phyloP scores from a whole-genome alignment of 2,329 filamentous ascomycete species.

The Cladosporium sp. region DNA sequence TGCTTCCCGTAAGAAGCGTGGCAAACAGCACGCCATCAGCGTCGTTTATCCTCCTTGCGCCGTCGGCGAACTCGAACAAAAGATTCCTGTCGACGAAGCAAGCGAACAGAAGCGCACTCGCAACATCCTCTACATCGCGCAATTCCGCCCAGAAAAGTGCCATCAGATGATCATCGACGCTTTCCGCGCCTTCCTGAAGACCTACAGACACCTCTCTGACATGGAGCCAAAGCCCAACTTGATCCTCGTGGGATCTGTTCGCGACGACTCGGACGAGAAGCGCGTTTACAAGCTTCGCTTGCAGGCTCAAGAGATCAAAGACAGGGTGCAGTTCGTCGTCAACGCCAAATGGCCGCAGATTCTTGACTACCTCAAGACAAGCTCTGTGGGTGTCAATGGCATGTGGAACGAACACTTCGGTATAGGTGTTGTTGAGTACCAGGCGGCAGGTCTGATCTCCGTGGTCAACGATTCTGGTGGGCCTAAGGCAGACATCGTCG shows the following conservation, averaged over 20 bases:
- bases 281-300: slow-evolving; percentile 84
- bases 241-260: slow-evolving; percentile 86
- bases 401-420: slow-evolving; percentile 99
- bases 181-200: slow-evolving; percentile 70
- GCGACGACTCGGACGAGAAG: slow-evolving; percentile 74
- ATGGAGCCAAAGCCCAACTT: slow-evolving; percentile 53
- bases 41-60: slow-evolving; percentile 91
- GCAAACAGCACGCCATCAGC: slow-evolving; percentile 55
- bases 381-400: slow-evolving; percentile 85
- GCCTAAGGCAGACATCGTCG: slow-evolving; percentile 88
- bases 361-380: slow-evolving; percentile 68
- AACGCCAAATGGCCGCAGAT: slow-evolving; percentile 89
- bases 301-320: slow-evolving; percentile 77
- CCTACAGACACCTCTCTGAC: slow-evolving; percentile 41
- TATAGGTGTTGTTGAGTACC: slow-evolving; percentile 96
- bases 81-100: slow-evolving; percentile 64
- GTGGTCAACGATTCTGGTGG: slow-evolving; percentile 93
- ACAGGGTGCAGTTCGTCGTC: slow-evolving; percentile 79
- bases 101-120: slow-evolving; percentile 68
- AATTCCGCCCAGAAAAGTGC: slow-evolving; percentile 97
- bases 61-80: slow-evolving; percentile 74
- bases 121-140: slow-evolving; percentile 84
- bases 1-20: slow-evolving; percentile 39
- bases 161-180: slow-evolving; percentile 81
- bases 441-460: slow-evolving; percentile 86